These are phyloP conservation scores for Picochlorum costavermella DNA, from an alignment of 139 green algal genomes.

Conservation along the genomic window DNA sequence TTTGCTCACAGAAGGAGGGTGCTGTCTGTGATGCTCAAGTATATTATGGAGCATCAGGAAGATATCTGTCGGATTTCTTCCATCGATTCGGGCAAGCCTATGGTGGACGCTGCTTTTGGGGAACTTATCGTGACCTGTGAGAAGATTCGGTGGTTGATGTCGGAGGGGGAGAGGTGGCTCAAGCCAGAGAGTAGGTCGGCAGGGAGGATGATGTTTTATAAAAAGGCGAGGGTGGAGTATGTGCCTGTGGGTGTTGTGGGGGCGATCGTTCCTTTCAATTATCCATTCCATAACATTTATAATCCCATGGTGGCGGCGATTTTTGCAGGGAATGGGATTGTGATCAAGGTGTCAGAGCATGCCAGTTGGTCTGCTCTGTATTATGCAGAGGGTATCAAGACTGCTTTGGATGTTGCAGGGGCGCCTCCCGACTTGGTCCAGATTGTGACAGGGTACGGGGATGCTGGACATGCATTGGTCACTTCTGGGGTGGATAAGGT, in stretches of 20 bases:
- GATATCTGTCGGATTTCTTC: constrained; percentile 88
- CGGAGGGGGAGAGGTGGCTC: constrained; percentile 72
- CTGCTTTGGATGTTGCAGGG: constrained; percentile 70
- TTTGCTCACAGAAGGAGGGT: constrained; percentile 72
- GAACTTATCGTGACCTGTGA: constrained; percentile 95
- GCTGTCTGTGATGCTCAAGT: constrained; percentile 77
- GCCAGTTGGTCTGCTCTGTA: constrained; percentile 74
- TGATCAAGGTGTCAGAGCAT: constrained; percentile 95
- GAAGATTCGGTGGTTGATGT: constrained; percentile 92
- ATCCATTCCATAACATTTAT: constrained; percentile 98
- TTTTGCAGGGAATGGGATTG: constrained; percentile 89
- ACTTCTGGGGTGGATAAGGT: constrained; percentile 76
- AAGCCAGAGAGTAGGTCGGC: constrained; percentile 64
- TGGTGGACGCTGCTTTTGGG: constrained; percentile 90
- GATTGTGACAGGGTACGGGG: constrained; percentile 83
- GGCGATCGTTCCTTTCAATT: constrained; percentile 98
- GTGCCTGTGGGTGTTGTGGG: constrained; percentile 88
- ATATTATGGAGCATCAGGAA: constrained; percentile 83
- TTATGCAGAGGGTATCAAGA: constrained; percentile 72
- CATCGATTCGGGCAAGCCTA: constrained; percentile 85
- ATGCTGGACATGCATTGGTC: constrained; percentile 84
- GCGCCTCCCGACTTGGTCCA: constrained; percentile 84
- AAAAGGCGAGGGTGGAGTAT: constrained; percentile 84
- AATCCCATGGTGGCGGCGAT: constrained; percentile 89
- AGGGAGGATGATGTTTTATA: constrained; percentile 94